These are phyloP conservation scores for Calonectria naviculata DNA, from an alignment of 2,329 filamentous ascomycete species.

Conservation along the genomic window DNA sequence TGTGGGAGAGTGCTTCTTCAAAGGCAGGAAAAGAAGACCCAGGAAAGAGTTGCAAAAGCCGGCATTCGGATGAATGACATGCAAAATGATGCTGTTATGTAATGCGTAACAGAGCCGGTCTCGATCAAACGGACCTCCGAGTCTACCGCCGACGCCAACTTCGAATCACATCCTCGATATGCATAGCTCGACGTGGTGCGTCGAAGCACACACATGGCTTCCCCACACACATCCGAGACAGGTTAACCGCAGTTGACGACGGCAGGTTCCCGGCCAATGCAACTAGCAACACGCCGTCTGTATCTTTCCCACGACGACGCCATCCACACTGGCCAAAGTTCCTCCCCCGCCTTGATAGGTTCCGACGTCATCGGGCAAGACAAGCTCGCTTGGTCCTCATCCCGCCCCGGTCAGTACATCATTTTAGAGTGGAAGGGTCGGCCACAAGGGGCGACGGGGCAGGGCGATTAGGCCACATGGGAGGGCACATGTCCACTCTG, in stretches of 20 bases:
- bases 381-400: not conserved
- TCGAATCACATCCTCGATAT: not conserved
- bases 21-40: not conserved
- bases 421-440: slow-evolving; percentile 11
- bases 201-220: not conserved
- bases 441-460: slow-evolving; percentile 19
- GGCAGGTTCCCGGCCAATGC: not conserved
- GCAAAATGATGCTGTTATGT: not conserved
- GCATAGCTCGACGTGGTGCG: not conserved
- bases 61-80: not conserved
- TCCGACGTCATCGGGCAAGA: slow-evolving; percentile 1
- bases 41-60: not conserved
- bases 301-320: not conserved
- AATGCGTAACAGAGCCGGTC: not conserved
- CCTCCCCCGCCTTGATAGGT: not conserved
- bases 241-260: slow-evolving; percentile 17
- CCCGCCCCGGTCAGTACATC: not conserved
- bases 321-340: not conserved
- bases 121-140: slow-evolving; percentile 12
- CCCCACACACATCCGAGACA: not conserved
- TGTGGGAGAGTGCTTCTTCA: not conserved
- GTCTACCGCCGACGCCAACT: slow-evolving; percentile 13
- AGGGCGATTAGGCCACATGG: slow-evolving; percentile 27
- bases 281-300: not conserved
- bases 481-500: slow-evolving; percentile 38